Conservation (phyloP, 2,329 filamentous ascomycete species). For the Colletotrichum sp. region DNA sequence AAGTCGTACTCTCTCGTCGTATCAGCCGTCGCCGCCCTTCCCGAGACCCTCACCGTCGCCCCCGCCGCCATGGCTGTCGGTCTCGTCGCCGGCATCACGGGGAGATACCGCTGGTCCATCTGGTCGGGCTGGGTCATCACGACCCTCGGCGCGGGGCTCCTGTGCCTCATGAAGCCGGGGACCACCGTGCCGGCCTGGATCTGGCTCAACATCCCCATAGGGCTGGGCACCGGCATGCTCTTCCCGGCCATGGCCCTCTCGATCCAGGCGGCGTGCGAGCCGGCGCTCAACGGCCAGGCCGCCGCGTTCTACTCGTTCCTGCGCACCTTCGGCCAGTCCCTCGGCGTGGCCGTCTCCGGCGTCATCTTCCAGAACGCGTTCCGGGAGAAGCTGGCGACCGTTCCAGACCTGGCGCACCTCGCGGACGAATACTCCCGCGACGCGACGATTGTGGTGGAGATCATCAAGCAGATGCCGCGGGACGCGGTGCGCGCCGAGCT, state of each 20-base stretch:
- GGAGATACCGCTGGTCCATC: conserved; percentile 64
- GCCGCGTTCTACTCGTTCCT: conserved; percentile 73
- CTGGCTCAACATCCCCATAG: conserved; percentile 64
- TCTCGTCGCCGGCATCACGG: conserved; percentile 56
- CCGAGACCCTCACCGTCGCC: conserved; percentile 67
- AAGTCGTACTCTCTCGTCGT: conserved; percentile 58
- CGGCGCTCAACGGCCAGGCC: conserved; percentile 55
- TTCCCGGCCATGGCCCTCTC: conserved; percentile 68
- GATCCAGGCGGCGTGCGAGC: conserved; percentile 63
- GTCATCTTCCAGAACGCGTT: conserved; percentile 74
- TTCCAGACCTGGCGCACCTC: conserved; percentile 47
- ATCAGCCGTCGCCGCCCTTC: conserved; percentile 61
- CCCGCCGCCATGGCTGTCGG: conserved; percentile 64
- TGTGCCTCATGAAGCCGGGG: conserved; percentile 50
- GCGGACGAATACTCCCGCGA: conserved; percentile 57
- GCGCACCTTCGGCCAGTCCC: conserved; percentile 66
- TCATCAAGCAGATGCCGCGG: conserved; percentile 57
- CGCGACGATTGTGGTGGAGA: conserved; percentile 61
- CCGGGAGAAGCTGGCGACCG: conserved; percentile 50
- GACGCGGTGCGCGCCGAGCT: conserved; percentile 22
- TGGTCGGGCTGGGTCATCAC: conserved; percentile 67
- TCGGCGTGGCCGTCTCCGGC: conserved; percentile 71
- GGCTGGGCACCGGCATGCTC: conserved; percentile 67
- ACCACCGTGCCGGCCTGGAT: conserved; percentile 62
- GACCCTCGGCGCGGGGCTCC: conserved; percentile 61